Conservation (phyloP, 1,284 basidiomycete genomes). For the Malassezia japonica region DNA sequence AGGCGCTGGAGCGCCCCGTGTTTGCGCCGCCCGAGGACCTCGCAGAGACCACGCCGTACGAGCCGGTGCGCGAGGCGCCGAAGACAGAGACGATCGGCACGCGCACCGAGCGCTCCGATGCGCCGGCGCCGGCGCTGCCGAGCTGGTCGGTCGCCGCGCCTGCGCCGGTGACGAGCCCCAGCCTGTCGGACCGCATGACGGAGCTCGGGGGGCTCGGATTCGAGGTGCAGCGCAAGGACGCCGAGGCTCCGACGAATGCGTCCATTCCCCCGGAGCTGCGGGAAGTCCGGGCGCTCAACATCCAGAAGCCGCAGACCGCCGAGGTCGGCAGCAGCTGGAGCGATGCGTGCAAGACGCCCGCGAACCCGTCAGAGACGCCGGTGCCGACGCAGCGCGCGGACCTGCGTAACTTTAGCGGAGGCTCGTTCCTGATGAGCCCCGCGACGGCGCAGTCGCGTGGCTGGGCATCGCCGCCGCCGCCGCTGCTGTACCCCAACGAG, state of each 20-base stretch:
- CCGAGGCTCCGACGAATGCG: neutral
- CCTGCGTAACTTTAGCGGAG: neutral
- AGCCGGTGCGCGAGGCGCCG: neutral
- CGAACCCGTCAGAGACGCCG: neutral
- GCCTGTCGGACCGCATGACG: constrained; percentile 1
- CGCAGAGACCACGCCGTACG: too few relatives aligned
- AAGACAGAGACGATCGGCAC: neutral
- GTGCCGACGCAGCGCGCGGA: neutral
- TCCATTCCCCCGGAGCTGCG: neutral
- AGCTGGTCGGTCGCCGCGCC: neutral
- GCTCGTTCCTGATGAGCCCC: neutral
- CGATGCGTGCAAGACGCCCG: neutral
- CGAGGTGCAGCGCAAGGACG: neutral
- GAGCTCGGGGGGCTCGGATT: constrained; percentile 4
- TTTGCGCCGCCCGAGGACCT: neutral
- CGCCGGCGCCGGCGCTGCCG: neutral
- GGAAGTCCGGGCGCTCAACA: neutral
- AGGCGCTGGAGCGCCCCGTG: neutral
- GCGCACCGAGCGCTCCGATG: neutral
- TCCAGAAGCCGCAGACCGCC: constrained; percentile 7
- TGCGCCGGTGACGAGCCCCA: neutral
- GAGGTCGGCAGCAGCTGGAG: constrained; percentile 8
- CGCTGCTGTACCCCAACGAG: too few relatives aligned
- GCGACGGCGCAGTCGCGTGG: neutral
- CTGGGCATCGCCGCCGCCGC: too few relatives aligned